Conservation (phyloP, 768 basidiomycete species). For the Mycena belliarum region DNA sequence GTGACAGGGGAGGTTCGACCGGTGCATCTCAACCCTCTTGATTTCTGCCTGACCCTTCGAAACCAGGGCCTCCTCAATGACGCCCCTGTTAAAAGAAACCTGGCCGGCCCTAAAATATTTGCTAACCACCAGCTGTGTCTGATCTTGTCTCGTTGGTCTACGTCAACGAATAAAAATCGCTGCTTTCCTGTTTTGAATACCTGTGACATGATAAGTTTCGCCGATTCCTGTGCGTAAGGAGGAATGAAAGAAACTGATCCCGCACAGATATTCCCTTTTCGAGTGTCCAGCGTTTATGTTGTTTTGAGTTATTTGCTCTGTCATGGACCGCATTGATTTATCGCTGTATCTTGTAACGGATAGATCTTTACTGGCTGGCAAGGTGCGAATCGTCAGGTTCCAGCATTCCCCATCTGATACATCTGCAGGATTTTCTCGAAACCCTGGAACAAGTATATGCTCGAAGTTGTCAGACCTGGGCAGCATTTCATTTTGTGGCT, state of each 20-base stretch:
- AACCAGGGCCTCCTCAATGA: conserved; percentile 12
- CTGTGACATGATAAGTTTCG: too few relatives aligned
- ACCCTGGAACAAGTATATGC: conserved; percentile 72
- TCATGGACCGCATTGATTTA: conserved; percentile 53
- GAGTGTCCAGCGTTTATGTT: too few relatives aligned
- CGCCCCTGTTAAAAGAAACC: neutral
- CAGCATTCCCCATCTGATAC: conserved; percentile 1
- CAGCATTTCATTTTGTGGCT: conserved; percentile 6
- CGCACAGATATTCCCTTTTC: too few relatives aligned
- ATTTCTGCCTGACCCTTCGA: neutral
- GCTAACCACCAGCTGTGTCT: neutral
- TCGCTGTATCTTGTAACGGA: conserved; percentile 89
- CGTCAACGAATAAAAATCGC: conserved; percentile 9
- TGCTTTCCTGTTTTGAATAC: too few relatives aligned
- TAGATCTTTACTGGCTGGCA: conserved; percentile 72
- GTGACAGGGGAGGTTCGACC: conserved; percentile 31
- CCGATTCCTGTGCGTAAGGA: too few relatives aligned
- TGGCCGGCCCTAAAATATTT: conserved; percentile 1
- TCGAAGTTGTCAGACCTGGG: too few relatives aligned
- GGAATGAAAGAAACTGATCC: too few relatives aligned
- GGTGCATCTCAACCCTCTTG: neutral
- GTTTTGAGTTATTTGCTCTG: too few relatives aligned
- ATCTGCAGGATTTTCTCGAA: conserved; percentile 61
- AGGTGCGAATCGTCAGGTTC: conserved; percentile 44
- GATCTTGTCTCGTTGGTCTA: conserved; percentile 3